Conservation (phyloP, 345 rosid species). For the Syzygium aqueum region DNA sequence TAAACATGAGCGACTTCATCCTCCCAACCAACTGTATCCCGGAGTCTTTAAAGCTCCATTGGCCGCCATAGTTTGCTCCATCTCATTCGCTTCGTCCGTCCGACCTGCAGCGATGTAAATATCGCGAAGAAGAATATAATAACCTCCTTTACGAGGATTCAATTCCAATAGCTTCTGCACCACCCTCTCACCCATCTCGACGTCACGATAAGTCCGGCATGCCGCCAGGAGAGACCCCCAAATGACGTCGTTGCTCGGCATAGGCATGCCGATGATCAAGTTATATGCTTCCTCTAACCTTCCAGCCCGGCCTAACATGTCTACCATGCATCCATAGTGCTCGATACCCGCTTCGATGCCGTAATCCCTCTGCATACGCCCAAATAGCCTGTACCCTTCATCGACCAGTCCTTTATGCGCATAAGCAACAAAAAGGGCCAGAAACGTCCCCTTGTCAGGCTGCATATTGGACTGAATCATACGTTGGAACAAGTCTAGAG, state of each 20-base stretch:
- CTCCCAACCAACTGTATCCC: neutral
- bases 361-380: neutral
- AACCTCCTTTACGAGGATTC: neutral
- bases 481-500: slow-evolving; percentile 1
- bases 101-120: neutral
- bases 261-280: neutral
- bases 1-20: neutral
- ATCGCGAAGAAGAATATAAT: neutral
- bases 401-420: slow-evolving; percentile 14
- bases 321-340: slow-evolving; percentile 2
- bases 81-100: neutral
- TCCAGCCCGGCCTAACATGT: neutral
- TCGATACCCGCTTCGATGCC: neutral
- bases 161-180: neutral
- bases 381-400: slow-evolving; percentile 18
- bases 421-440: slow-evolving; percentile 14
- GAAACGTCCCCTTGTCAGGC: slow-evolving; percentile 18
- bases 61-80: neutral
- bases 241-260: neutral
- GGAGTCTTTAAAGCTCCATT: neutral
- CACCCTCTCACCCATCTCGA: neutral
- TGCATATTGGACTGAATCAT: slow-evolving; percentile 10
- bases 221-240: slow-evolving; percentile 3
- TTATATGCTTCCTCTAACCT: neutral
- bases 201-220: neutral